Base-by-base conservation (phyloP, 23 red algal genomes). In the Chondrus crispus region DNA sequence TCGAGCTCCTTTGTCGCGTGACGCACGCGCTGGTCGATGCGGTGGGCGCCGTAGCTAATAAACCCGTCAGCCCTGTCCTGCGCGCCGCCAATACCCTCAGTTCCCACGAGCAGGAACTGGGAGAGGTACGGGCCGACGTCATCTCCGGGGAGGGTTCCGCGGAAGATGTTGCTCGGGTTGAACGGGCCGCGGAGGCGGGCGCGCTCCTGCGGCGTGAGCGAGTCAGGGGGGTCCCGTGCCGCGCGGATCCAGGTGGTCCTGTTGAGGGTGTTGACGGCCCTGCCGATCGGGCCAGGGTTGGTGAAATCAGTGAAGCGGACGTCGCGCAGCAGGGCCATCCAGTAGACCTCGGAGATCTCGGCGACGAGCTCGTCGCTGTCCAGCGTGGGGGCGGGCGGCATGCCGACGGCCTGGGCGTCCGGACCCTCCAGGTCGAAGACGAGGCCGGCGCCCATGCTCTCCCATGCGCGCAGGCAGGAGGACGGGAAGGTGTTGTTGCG, bases 81-180 rank as follows among this genome's bases (percentile, higher is more conserved):
- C 22, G 18, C 81, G 33, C 29, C 39, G 0, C 10, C 69, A 14
- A 87, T 38, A 6, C 80, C 81, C 11, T 5, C 72, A 10, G 44
- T 86, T 57, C 91, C 91, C 1, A 94, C 24, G 1, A 94, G 83
- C 30, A 94, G 36, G 68, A 94, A 94, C 68, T 94, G 91, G 0
- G 91, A 94, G 19, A 94, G 5, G 54, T 94, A 94, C 33, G 91
- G 91, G 12, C 91, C 91, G 24, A 46, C 81, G 9, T 33, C 12
- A 68, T 81, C 81, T 1, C 91, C 91, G 4, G 11, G 66, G 18
- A 57, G 45, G 6, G 51, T 28, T 10, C 91, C 82, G 6, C 91
- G 91, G 75, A 88, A 94, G 13, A 88, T 53, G 11, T 22, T 81
- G 12, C n/a, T 0, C 2, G 30, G 12, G 7, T 36, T 76, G 33